These are phyloP conservation scores for Pyricularia pennisetigena DNA, from an alignment of 2,329 filamentous ascomycete genomes.

Conservation along the genomic window DNA sequence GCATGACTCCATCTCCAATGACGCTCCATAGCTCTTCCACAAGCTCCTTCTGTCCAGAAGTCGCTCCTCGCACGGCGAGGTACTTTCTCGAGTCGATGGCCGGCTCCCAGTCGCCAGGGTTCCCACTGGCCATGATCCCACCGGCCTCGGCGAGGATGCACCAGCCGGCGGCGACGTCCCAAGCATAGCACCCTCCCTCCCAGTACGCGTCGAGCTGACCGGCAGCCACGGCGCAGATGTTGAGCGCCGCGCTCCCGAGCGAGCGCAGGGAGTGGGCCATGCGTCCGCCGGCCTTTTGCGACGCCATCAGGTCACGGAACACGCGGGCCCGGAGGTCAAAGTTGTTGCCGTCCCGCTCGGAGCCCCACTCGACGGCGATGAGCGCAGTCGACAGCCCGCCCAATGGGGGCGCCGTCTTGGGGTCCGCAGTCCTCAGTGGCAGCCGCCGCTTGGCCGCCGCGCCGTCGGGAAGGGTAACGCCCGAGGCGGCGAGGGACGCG, in stretches of 20 bases:
- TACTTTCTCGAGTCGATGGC: constrained; percentile 50
- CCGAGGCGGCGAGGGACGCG: constrained; percentile 27
- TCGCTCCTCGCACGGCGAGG: constrained; percentile 51
- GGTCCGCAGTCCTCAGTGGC: constrained; percentile 27
- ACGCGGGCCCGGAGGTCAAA: constrained; percentile 59
- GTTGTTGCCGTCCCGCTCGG: constrained; percentile 56
- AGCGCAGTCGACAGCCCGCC: constrained; percentile 51
- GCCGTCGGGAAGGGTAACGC: constrained; percentile 8
- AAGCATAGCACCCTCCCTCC: constrained; percentile 79
- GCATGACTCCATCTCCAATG: constrained; percentile 43
- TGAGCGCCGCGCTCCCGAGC: constrained; percentile 64
- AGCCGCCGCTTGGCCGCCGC: constrained; percentile 17
- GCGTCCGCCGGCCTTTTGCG: constrained; percentile 58
- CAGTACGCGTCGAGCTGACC: constrained; percentile 67
- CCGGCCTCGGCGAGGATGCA: constrained; percentile 66
- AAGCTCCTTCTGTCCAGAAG: constrained; percentile 48
- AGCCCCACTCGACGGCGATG: constrained; percentile 66
- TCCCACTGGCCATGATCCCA: constrained; percentile 61
- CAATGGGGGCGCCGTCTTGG: constrained; percentile 42
- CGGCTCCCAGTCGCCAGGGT: constrained; percentile 62
- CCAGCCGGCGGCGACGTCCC: constrained; percentile 80
- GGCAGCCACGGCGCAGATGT: constrained; percentile 61
- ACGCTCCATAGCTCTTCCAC: constrained; percentile 56
- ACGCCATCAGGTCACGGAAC: constrained; percentile 52
- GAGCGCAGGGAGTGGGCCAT: constrained; percentile 71